phyloP scores from a whole-genome alignment of 805 yeast genomes.

The Ogataea wickerhamii region DNA sequence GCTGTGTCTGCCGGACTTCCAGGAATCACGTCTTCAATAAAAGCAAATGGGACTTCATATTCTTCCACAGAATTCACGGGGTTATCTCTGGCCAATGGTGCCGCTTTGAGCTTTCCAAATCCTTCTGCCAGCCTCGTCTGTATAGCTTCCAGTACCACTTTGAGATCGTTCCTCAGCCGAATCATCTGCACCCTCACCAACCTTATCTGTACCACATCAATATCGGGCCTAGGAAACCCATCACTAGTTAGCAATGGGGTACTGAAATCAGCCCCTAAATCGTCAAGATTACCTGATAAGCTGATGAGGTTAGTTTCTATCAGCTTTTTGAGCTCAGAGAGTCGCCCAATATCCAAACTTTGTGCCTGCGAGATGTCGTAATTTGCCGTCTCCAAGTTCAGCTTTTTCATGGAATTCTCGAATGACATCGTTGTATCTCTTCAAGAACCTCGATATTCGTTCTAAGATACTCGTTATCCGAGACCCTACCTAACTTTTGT shows the following conservation, averaged over 20 bases:
- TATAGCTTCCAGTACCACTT: slow-evolving; percentile 43
- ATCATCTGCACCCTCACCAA: slow-evolving; percentile 60
- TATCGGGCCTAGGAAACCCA: slow-evolving; percentile 83
- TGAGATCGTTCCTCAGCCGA: slow-evolving; percentile 67
- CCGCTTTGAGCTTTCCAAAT: slow-evolving; percentile 5
- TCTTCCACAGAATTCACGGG: slow-evolving; percentile 7
- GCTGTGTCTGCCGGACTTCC: slow-evolving; percentile 55
- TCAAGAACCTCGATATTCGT: no score
- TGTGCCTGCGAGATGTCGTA: slow-evolving; percentile 15
- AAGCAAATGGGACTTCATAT: slow-evolving; percentile 49
- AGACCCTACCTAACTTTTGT: no score
- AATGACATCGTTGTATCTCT: no score
- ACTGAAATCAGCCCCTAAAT: slow-evolving; percentile 45
- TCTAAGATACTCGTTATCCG: no score
- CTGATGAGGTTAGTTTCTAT: slow-evolving; percentile 41
- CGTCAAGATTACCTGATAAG: slow-evolving; percentile 41
- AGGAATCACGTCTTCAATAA: slow-evolving; percentile 44
- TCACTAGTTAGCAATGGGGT: slow-evolving; percentile 63
- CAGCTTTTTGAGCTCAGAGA: slow-evolving; percentile 32
- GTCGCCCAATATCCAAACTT: slow-evolving; percentile 17
- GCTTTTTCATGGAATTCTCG: slow-evolving; percentile 20
- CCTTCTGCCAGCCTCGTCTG: slow-evolving; percentile 45
- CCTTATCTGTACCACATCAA: slow-evolving; percentile 73
- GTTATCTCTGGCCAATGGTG: slow-evolving; percentile 1
- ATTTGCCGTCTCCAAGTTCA: slow-evolving; percentile 17